phyloP scores from a whole-genome alignment of 768 basidiomycete species.

The Tubosaeta sp. region DNA sequence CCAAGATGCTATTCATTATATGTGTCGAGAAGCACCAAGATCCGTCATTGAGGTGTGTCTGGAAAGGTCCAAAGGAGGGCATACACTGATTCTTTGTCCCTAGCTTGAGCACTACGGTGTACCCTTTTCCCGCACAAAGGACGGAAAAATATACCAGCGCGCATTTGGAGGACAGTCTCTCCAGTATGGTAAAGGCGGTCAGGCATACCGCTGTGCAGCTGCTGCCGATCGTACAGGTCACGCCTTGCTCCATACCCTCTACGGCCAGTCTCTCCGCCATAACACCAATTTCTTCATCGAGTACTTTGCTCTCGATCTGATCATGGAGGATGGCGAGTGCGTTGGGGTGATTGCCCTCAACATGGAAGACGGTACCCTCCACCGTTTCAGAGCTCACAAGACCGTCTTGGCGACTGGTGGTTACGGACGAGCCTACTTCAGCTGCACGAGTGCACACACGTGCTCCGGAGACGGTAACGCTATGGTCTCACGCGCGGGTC shows the following conservation, averaged over 20 bases:
- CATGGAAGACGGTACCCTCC: slow-evolving; percentile 99
- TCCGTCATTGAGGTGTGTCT: slow-evolving; percentile 80
- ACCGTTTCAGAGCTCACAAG: slow-evolving; percentile 97
- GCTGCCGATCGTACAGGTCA: slow-evolving; percentile 99
- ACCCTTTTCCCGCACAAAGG: slow-evolving; percentile 96
- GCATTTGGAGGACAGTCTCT: slow-evolving; percentile 98
- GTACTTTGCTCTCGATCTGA: slow-evolving; percentile 97
- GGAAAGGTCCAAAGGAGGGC: not conserved
- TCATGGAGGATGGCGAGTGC: slow-evolving; percentile 99
- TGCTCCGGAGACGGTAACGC: slow-evolving; percentile 99
- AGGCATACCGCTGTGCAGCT: slow-evolving; percentile 98
- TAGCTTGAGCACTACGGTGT: slow-evolving; percentile 99
- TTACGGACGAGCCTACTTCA: slow-evolving; percentile 97
- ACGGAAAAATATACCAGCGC: slow-evolving; percentile 99
- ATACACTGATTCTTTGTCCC: not conserved
- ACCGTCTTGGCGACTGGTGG: slow-evolving; percentile 98
- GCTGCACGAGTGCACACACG: slow-evolving; percentile 97
- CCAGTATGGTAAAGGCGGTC: slow-evolving; percentile 96
- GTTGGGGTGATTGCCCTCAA: slow-evolving; percentile 98
- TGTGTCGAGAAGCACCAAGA: slow-evolving; percentile 95
- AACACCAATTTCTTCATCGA: slow-evolving; percentile 99
- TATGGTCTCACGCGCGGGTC: slow-evolving; percentile 94
- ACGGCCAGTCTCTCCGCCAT: slow-evolving; percentile 97
- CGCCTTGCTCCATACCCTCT: slow-evolving; percentile 96
- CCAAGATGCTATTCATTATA: slow-evolving; percentile 99